These are phyloP conservation scores for Podosphaera leucotricha DNA, from an alignment of 2,329 filamentous ascomycete genomes.

Conservation along the genomic window DNA sequence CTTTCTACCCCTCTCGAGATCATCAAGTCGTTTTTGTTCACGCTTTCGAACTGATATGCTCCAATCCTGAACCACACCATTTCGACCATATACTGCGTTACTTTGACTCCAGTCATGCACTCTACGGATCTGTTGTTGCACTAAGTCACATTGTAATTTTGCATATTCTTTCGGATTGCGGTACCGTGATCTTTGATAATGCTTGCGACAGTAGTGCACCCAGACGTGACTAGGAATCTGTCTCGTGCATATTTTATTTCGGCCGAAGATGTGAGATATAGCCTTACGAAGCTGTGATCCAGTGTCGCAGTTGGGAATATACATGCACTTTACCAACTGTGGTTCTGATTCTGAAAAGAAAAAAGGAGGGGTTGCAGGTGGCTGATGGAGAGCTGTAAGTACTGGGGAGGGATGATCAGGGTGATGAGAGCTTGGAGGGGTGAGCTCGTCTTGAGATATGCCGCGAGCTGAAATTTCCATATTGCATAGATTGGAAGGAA, in stretches of 20 bases:
- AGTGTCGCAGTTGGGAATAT: constrained; percentile 32
- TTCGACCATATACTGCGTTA: constrained; percentile 19
- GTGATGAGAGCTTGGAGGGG: constrained; percentile 12
- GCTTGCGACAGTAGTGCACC: constrained; percentile 59
- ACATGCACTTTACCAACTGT: constrained; percentile 23
- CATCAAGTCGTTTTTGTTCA: constrained; percentile 32
- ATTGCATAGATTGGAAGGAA: constrained; percentile 1
- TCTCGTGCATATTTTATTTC: constrained; percentile 58
- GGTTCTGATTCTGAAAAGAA: constrained; percentile 1
- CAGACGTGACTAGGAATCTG: constrained; percentile 45
- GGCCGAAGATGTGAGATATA: constrained; percentile 60
- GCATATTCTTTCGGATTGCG: constrained; percentile 38
- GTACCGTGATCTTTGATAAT: constrained; percentile 57
- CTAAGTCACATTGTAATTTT: constrained; percentile 36
- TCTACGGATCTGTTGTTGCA: constrained; percentile 35
- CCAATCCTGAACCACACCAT: constrained; percentile 32
- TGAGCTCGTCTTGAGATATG: constrained; percentile 9
- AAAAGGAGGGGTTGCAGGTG: not conserved
- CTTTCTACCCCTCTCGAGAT: constrained; percentile 14
- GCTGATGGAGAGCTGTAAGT: not conserved
- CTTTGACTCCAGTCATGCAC: constrained; percentile 38
- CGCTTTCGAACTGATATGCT: constrained; percentile 38
- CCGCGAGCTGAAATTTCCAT: constrained; percentile 3
- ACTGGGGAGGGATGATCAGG: constrained; percentile 9
- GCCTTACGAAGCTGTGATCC: constrained; percentile 44